Evolutionary conservation across 1,139 yeast genomes (phyloP), one percentile per base, ranked within the genome.

Genomic region (Debaryomyces subglobosus): DNA sequence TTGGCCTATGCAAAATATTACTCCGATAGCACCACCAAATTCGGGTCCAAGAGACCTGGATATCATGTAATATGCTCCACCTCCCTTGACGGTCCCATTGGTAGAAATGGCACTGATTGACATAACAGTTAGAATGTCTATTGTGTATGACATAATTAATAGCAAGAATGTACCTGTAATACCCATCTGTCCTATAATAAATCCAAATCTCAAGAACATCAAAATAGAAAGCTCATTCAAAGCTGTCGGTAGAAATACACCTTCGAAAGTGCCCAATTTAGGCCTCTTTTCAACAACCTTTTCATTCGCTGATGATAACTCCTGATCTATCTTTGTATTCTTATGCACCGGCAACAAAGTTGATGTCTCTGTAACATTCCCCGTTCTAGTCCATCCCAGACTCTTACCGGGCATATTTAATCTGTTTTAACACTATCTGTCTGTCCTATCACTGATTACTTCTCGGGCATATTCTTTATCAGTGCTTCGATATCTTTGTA

Each of bases 21-120:
- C 72, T 0, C 95, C 95, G 51, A 87, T 86, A 2, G 94, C 85
- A 3, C 94, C 94, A 30, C 95, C 95, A 64, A 87, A 87, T 59
- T 87, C 95, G 2, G 91, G 92, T 0, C 95, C 95, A 53, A 87
- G 68, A 36, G 90, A 84, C 59, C 95, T 69, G 13, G 90, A 84
- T 40, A 87, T 85, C 92, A 87, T 87, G 57, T 85, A 86, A 61
- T 87, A 87, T 0, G 94, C 92, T 27, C 95, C 95, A 13, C 95
- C 95, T 23, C 94, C 94, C 59, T 85, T 78, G 10, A 87, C 94
- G 0, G 89, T 86, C 24, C 95, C 95, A 62, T 87, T 87, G 3
- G 95, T 87, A 2, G 91, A 86, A 49, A 87, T 87, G 3, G 94
- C 94, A 53, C 89, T 82, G 50, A 87, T 79, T 35, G 91, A 85